Conservation (phyloP, 2,329 filamentous ascomycete genomes). For the Cytospora chrysosperma region DNA sequence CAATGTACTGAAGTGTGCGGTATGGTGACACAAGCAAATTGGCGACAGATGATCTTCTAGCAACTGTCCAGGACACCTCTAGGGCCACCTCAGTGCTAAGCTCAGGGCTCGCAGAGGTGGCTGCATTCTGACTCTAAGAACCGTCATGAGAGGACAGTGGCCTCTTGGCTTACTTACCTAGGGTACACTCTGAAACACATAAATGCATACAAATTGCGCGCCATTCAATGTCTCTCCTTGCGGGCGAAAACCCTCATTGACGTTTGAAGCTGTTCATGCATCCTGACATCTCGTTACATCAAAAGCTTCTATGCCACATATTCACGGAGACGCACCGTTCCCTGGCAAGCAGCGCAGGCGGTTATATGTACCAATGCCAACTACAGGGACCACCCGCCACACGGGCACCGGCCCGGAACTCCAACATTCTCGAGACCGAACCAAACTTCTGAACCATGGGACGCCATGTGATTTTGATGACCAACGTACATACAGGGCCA, state of each 20-base stretch:
- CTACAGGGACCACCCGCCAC: neutral
- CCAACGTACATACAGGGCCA: neutral
- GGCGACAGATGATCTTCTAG: neutral
- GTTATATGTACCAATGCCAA: neutral
- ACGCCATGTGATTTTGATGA: neutral
- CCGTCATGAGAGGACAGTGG: neutral
- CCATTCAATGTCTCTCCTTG: no score
- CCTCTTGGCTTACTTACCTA: neutral
- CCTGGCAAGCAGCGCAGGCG: neutral
- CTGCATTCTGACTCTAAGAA: neutral
- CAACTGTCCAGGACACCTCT: neutral
- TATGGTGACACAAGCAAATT: neutral
- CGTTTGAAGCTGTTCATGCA: neutral
- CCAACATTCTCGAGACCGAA: neutral
- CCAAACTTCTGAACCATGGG: neutral
- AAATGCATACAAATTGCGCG: no score
- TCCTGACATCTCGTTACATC: neutral
- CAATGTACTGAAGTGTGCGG: no score
- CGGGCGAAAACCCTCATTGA: neutral
- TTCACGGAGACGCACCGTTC: neutral
- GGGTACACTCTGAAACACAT: no score
- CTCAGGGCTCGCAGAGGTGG: no score
- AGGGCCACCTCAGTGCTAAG: neutral
- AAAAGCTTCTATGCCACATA: neutral
- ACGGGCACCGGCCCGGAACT: conserved; percentile 9